Conservation (phyloP, 352 stramenopile species). For the Globisporangium camurandrum region DNA sequence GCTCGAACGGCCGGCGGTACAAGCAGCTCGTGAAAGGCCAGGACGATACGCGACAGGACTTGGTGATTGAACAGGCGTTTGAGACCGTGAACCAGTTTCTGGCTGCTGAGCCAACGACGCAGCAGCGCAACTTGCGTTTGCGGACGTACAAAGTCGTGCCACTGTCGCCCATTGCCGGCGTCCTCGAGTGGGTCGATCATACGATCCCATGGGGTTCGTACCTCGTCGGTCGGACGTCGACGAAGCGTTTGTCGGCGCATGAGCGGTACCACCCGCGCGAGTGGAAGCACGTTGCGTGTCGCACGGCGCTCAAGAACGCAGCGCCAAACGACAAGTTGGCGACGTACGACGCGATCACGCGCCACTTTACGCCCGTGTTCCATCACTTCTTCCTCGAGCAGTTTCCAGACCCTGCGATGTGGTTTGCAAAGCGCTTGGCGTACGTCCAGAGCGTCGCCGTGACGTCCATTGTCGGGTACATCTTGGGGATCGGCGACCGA, state of each 20-base stretch:
- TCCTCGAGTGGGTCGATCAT: slow-evolving; percentile 98
- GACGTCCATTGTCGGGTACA: slow-evolving; percentile 95
- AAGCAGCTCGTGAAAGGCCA: slow-evolving; percentile 96
- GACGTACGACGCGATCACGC: slow-evolving; percentile 87
- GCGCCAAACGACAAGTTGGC: slow-evolving; percentile 71
- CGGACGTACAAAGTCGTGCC: slow-evolving; percentile 96
- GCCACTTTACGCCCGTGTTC: slow-evolving; percentile 95
- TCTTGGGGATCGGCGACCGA: slow-evolving; percentile 97
- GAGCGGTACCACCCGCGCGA: slow-evolving; percentile 93
- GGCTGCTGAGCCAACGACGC: slow-evolving; percentile 48
- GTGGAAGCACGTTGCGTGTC: slow-evolving; percentile 86
- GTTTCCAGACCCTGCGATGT: slow-evolving; percentile 92
- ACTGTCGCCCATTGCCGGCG: slow-evolving; percentile 87
- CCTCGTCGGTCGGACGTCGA: slow-evolving; percentile 51
- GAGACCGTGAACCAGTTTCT: slow-evolving; percentile 88
- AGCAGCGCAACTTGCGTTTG: slow-evolving; percentile 76
- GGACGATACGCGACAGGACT: slow-evolving; percentile 82
- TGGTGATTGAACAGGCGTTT: slow-evolving; percentile 89
- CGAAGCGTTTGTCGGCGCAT: slow-evolving; percentile 81
- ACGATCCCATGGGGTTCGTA: slow-evolving; percentile 93
- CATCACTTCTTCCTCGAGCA: slow-evolving; percentile 97
- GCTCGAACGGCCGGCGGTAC: slow-evolving; percentile 87
- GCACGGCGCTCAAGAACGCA: slow-evolving; percentile 64
- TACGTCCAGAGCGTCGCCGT: slow-evolving; percentile 97
- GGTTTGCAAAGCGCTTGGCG: slow-evolving; percentile 88